Evolutionary conservation across 129 eudicot species (phyloP).

Genomic region (Tagetes erecta): DNA sequence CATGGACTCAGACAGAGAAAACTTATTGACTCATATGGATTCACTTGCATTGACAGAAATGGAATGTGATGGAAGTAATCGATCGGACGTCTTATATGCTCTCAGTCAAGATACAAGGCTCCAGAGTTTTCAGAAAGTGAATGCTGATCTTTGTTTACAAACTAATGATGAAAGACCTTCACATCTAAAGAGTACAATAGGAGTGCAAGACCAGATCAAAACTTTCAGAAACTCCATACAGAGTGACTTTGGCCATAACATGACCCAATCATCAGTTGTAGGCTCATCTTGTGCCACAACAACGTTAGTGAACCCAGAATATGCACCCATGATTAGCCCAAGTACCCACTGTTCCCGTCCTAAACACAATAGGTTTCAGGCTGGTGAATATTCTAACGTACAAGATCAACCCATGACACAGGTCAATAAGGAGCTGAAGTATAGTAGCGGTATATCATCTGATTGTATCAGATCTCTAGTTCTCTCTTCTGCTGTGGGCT

Average conservation of each 20-base stretch:
- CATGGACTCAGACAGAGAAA: constrained; percentile 46
- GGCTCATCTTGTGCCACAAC: constrained; percentile 78
- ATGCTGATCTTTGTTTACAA: constrained; percentile 46
- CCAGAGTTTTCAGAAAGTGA: constrained; percentile 41
- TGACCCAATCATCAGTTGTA: constrained; percentile 72
- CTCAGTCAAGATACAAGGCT: constrained; percentile 48
- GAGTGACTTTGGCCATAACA: constrained; percentile 60
- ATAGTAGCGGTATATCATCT: constrained; percentile 29
- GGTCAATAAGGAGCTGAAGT: constrained; percentile 28
- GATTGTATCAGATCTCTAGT: constrained; percentile 28
- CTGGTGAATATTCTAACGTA: constrained; percentile 9
- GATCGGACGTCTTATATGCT: constrained; percentile 43
- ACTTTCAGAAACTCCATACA: constrained; percentile 62
- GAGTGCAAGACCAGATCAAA: constrained; percentile 52
- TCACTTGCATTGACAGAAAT: constrained; percentile 92
- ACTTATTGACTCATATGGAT: constrained; percentile 55
- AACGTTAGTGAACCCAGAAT: constrained; percentile 59
- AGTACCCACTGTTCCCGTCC: constrained; percentile 55
- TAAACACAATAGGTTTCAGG: constrained; percentile 6
- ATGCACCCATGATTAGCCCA: constrained; percentile 73
- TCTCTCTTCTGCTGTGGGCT: not conserved
- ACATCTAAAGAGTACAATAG: constrained; percentile 38
- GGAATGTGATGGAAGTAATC: constrained; percentile 56
- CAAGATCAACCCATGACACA: constrained; percentile 25
- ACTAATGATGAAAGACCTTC: constrained; percentile 44